Evolutionary conservation across 768 basidiomycete species (phyloP).

Genomic region (Gloeophyllum trabeum): DNA sequence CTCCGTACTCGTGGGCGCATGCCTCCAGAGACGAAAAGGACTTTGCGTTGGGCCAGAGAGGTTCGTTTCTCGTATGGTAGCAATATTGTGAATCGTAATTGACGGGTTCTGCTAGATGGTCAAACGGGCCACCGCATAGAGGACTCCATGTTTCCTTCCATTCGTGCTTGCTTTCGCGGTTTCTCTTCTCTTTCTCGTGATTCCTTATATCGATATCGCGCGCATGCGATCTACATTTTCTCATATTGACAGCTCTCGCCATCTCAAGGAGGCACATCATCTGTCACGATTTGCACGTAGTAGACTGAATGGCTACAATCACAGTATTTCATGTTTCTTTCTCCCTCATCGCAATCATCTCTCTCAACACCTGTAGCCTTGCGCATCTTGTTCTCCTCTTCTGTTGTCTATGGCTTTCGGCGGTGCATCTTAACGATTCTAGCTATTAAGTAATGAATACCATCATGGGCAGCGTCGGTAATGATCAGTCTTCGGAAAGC

Average conservation of each 20-base stretch:
- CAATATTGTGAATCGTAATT: conserved; percentile 1
- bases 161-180: conserved; percentile 4
- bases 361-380: too few species aligned
- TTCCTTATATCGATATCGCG: conserved; percentile 3
- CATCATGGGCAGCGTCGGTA: too few species aligned
- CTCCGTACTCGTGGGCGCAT: conserved; percentile 66
- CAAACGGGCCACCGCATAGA: conserved; percentile 69
- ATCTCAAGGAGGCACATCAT: conserved; percentile 67
- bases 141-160: conserved; percentile 1
- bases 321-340: too few species aligned
- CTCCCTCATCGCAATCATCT: too few species aligned
- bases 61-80: conserved; percentile 28
- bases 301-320: too few species aligned
- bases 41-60: conserved; percentile 89
- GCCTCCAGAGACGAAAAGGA: conserved; percentile 74
- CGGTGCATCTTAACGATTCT: too few species aligned
- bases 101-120: conserved; percentile 42
- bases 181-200: conserved; percentile 13
- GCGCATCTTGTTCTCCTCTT: too few species aligned
- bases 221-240: conserved; percentile 34
- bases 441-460: too few species aligned
- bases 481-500: too few species aligned
- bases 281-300: conserved; percentile 45
- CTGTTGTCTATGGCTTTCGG: too few species aligned
- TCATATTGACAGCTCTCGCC: conserved; percentile 28